Evolutionary conservation across 176 grass and related monocot genomes (phyloP).

Genomic region (Phoenix dactylifera): DNA sequence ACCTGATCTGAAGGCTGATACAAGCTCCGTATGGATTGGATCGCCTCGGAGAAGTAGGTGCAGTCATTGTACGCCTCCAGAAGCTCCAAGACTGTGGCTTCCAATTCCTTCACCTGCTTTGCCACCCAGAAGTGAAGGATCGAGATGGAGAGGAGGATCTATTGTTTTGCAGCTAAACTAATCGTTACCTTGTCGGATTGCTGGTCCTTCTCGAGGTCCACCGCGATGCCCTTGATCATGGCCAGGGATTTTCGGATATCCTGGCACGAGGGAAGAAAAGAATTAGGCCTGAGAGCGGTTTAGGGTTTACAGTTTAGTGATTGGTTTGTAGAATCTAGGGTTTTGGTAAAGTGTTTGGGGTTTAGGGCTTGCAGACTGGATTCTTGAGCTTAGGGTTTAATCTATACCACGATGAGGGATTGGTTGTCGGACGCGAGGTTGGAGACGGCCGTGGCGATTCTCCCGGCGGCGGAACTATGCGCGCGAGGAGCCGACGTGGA

Average conservation of each 20-base stretch:
- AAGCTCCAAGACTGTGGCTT: constrained; percentile 43
- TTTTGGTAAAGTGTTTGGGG: constrained; percentile 3
- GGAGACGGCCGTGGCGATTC: constrained; percentile 34
- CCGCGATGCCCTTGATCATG: constrained; percentile 49
- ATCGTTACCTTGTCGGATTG: constrained; percentile 35
- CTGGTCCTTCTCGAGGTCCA: constrained; percentile 55
- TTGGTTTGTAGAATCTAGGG: too few species aligned
- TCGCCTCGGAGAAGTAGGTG: constrained; percentile 35
- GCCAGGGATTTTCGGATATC: constrained; percentile 66
- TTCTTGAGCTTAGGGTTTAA: constrained; percentile 33
- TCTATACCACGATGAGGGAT: constrained; percentile 34
- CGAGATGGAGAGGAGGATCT: constrained; percentile 5
- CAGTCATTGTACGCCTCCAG: constrained; percentile 57
- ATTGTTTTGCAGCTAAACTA: not conserved
- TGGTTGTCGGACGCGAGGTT: constrained; percentile 37
- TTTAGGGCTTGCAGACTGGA: constrained; percentile 23
- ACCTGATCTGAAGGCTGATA: constrained; percentile 82
- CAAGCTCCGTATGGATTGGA: constrained; percentile 31
- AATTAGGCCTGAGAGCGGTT: constrained; percentile 2
- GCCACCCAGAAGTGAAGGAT: not conserved
- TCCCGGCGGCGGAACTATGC: constrained; percentile 2
- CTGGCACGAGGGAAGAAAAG: constrained; percentile 21
- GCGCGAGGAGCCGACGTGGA: constrained; percentile 23
- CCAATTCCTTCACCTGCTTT: constrained; percentile 57
- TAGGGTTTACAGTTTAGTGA: constrained; percentile 30